Percentiles rank a stretch among this genome's conserved stretches.
Conservation (phyloP, 1,284 basidiomycete genomes). For the Ganoderma boninense region DNA sequence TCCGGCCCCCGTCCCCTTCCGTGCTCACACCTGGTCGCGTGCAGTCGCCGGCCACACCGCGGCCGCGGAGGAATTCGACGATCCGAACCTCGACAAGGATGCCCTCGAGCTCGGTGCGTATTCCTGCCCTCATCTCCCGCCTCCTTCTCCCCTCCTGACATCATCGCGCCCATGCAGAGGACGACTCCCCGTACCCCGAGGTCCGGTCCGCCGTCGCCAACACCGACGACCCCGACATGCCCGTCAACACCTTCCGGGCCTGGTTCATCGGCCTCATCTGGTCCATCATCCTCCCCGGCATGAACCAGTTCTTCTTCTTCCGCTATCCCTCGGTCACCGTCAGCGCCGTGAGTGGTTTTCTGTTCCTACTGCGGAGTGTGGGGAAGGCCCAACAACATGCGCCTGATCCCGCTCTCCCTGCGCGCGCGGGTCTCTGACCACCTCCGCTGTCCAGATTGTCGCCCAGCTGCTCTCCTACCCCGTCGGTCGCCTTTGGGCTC, state of each 20-base stretch:
- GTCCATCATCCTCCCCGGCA: constrained; percentile 64
- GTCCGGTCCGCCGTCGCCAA: constrained; percentile 83
- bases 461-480: constrained; percentile 72
- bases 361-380: background rate
- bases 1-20: background rate
- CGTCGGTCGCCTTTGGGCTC: constrained; percentile 63
- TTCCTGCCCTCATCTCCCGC: background rate
- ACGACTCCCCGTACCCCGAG: constrained; percentile 76
- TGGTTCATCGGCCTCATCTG: constrained; percentile 69
- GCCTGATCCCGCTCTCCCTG: background rate
- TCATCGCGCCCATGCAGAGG: constrained; percentile 42
- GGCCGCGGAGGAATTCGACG: constrained; percentile 59
- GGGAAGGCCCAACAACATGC: background rate
- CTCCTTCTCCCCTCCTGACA: constrained; percentile 5
- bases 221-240: constrained; percentile 73
- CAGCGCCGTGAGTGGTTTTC: constrained; percentile 33
- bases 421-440: too few relatives aligned
- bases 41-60: constrained; percentile 16
- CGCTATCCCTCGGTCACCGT: constrained; percentile 66
- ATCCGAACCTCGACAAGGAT: constrained; percentile 69
- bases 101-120: constrained; percentile 39
- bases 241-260: constrained; percentile 66
- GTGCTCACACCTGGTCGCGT: background rate
- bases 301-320: constrained; percentile 79
- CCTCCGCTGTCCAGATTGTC: constrained; percentile 48